Evolutionary conservation across 2,329 filamentous ascomycete genomes (phyloP).

Genomic region (Venturia carpophila): DNA sequence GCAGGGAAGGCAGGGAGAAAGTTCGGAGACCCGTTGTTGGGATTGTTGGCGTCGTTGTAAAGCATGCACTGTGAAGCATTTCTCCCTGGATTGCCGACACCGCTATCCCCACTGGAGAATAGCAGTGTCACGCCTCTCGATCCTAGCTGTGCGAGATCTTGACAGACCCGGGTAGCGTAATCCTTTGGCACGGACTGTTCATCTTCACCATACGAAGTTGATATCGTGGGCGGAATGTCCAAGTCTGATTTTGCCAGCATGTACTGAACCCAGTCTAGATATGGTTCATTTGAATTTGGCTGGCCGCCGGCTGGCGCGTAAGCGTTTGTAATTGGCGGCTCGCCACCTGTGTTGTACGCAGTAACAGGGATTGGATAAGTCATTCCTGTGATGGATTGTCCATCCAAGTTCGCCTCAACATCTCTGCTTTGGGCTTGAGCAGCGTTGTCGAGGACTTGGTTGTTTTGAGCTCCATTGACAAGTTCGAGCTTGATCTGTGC

Average conservation of each 20-base stretch:
- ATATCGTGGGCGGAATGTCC: conserved; percentile 29
- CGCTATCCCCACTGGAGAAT: conserved; percentile 34
- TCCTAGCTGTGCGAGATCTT: conserved; percentile 34
- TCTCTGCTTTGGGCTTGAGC: neutral
- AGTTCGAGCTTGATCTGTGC: conserved; percentile 15
- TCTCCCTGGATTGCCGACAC: conserved; percentile 28
- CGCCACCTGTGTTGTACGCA: conserved; percentile 18
- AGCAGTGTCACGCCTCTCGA: conserved; percentile 35
- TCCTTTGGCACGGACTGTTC: conserved; percentile 33
- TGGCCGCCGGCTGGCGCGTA: neutral
- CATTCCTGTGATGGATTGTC: conserved; percentile 16
- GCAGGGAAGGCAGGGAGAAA: conserved; percentile 42
- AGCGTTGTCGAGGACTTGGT: neutral
- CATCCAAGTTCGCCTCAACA: conserved; percentile 12
- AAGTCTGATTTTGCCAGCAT: conserved; percentile 27
- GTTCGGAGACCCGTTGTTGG: conserved; percentile 33
- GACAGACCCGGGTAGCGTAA: conserved; percentile 34
- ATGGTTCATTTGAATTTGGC: conserved; percentile 41
- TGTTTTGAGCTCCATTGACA: conserved; percentile 11
- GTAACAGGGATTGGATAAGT: conserved; percentile 16
- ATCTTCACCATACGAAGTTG: conserved; percentile 35
- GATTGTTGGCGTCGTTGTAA: conserved; percentile 39
- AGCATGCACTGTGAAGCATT: conserved; percentile 30
- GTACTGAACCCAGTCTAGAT: conserved; percentile 34
- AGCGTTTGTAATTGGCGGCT: conserved; percentile 31